Conservation (phyloP, 768 basidiomycete species). For the Mycena galericulata region DNA sequence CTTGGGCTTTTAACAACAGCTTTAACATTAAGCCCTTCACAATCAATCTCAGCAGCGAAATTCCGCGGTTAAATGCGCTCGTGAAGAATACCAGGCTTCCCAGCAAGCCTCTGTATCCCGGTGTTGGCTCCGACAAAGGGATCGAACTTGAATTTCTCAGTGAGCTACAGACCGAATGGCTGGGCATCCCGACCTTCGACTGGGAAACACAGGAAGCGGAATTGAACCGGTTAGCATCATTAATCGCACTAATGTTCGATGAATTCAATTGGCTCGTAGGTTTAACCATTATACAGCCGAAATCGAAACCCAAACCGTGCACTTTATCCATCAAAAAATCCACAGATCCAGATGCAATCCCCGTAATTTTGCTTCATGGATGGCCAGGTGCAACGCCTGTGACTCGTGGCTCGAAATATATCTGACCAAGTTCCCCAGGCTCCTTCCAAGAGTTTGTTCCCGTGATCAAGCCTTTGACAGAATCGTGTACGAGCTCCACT, state of each 20-base stretch:
- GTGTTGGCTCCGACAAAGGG: background rate
- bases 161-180: background rate
- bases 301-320: constrained; percentile 26
- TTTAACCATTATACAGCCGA: constrained; percentile 27
- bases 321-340: constrained; percentile 9
- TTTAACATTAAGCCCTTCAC: constrained; percentile 15
- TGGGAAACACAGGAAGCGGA: background rate
- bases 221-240: background rate
- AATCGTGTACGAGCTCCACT: background rate
- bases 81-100: background rate
- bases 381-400: constrained; percentile 15
- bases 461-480: background rate
- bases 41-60: background rate
- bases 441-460: constrained; percentile 9
- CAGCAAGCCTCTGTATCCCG: background rate
- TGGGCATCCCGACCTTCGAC: background rate
- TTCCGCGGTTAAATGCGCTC: background rate
- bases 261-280: background rate
- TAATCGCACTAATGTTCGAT: too few relatives aligned
- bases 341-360: constrained; percentile 5
- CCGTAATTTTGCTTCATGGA: constrained; percentile 22
- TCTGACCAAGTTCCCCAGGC: background rate
- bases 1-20: too few relatives aligned
- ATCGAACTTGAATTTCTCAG: background rate
- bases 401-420: background rate